Evolutionary conservation across 1,284 basidiomycete genomes (phyloP).

Genomic region (Puccinia brachypodii): DNA sequence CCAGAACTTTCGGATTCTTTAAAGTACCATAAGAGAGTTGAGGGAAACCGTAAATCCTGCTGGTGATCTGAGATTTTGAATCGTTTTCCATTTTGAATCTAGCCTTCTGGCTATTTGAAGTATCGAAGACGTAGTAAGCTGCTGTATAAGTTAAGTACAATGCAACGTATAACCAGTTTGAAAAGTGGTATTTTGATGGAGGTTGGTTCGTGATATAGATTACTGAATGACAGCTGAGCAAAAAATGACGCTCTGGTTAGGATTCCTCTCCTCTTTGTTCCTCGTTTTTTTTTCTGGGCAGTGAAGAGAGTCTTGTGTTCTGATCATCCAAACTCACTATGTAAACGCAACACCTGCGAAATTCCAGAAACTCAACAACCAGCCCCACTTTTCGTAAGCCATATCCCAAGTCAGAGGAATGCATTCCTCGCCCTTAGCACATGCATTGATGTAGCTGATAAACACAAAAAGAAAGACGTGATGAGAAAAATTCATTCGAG

Average conservation of each 20-base stretch:
- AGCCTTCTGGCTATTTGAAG: constrained; percentile 94
- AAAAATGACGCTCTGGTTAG: background rate
- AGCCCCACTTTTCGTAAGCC: constrained; percentile 79
- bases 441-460: constrained; percentile 33
- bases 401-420: constrained; percentile 99
- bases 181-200: constrained; percentile 81
- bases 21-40: constrained; percentile 84
- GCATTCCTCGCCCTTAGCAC: constrained; percentile 66
- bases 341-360: constrained; percentile 70
- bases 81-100: constrained; percentile 94
- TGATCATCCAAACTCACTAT: constrained; percentile 51
- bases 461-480: background rate
- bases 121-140: constrained; percentile 88
- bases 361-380: constrained; percentile 65
- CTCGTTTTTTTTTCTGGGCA: background rate
- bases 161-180: constrained; percentile 70
- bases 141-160: constrained; percentile 74
- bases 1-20: constrained; percentile 84
- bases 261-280: too few relatives aligned
- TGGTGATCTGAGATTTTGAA: constrained; percentile 72
- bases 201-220: constrained; percentile 98
- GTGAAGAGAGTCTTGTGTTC: constrained; percentile 69
- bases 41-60: constrained; percentile 83
- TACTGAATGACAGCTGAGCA: constrained; percentile 67
- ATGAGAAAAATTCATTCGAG: background rate